Conservation (phyloP, 495 filamentous ascomycete genomes). For the Daldinia bambusicola region DNA sequence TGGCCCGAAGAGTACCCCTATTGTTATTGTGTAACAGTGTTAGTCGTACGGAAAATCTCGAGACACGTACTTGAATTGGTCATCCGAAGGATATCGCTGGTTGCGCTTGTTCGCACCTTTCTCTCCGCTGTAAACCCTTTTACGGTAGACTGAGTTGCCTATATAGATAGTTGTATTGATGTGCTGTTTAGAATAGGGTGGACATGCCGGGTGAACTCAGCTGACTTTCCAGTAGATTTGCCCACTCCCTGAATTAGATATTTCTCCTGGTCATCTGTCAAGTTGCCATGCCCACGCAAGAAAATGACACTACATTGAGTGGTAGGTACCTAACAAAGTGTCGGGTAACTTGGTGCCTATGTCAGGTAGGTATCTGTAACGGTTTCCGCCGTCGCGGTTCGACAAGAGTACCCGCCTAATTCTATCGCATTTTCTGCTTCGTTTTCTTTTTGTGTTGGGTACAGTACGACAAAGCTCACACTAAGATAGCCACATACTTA, state of each 20-base stretch:
- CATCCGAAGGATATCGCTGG: slow-evolving; percentile 69
- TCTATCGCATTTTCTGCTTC: neutral
- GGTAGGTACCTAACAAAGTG: slow-evolving; percentile 67
- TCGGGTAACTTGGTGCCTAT: too few species aligned
- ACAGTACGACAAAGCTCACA: too few species aligned
- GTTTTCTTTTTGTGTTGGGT: neutral
- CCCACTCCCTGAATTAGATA: slow-evolving; percentile 71
- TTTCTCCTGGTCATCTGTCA: slow-evolving; percentile 63
- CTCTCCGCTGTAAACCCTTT: slow-evolving; percentile 62
- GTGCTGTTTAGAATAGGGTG: slow-evolving; percentile 75
- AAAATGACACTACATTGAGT: slow-evolving; percentile 82
- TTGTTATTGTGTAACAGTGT: slow-evolving; percentile 68
- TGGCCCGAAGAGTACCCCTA: neutral
- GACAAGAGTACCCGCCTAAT: neutral
- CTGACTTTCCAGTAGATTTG: slow-evolving; percentile 69
- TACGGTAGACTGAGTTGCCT: slow-evolving; percentile 64
- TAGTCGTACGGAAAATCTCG: slow-evolving; percentile 72
- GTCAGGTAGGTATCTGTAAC: neutral
- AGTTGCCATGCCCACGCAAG: slow-evolving; percentile 74
- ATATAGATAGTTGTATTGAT: slow-evolving; percentile 84
- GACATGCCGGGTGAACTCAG: slow-evolving; percentile 71
- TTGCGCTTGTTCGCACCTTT: slow-evolving; percentile 26
- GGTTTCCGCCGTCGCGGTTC: neutral
- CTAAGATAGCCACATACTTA: too few species aligned
- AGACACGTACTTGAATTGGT: slow-evolving; percentile 73